phyloP scores from a whole-genome alignment of 176 grass and related monocot species.

The Phoenix dactylifera region DNA sequence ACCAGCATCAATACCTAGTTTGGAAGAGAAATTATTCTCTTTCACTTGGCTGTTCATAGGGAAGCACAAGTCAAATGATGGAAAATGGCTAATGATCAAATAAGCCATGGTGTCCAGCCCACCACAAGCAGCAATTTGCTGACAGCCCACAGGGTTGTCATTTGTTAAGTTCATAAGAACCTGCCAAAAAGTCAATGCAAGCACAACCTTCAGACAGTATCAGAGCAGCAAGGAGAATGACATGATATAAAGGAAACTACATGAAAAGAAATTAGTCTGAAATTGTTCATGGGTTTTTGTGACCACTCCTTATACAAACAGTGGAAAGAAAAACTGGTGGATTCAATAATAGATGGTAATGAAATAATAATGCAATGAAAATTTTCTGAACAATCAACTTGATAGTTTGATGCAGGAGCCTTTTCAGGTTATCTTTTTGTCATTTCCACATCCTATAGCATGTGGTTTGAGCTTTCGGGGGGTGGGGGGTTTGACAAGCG shows the following conservation, averaged over 20 bases:
- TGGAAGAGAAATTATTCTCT: constrained; percentile 15
- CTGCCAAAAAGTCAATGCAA: constrained; percentile 31
- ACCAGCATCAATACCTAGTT: constrained; percentile 22
- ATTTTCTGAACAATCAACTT: neutral
- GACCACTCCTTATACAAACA: neutral
- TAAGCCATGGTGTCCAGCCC: constrained; percentile 82
- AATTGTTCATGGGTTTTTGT: no score
- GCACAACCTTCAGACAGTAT: neutral
- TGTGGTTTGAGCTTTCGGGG: no score
- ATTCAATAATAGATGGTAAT: neutral
- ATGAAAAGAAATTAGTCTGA: neutral
- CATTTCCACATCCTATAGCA: no score
- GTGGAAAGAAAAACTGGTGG: neutral
- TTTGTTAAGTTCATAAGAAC: constrained; percentile 99
- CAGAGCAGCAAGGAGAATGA: neutral
- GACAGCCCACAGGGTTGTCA: constrained; percentile 86
- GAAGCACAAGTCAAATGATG: constrained; percentile 58
- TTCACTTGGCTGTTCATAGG: constrained; percentile 18
- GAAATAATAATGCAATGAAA: neutral
- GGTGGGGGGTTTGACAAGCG: no score
- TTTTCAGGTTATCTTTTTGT: no score
- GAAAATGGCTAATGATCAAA: constrained; percentile 86
- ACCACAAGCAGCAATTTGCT: constrained; percentile 66
- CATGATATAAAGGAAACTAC: neutral
- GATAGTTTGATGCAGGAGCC: neutral